Percentiles rank a stretch among this genome's conserved stretches.
These are phyloP conservation scores for Nannochloropsis gaditana DNA, from an alignment of 108 stramenopile species.

Conservation along the genomic window DNA sequence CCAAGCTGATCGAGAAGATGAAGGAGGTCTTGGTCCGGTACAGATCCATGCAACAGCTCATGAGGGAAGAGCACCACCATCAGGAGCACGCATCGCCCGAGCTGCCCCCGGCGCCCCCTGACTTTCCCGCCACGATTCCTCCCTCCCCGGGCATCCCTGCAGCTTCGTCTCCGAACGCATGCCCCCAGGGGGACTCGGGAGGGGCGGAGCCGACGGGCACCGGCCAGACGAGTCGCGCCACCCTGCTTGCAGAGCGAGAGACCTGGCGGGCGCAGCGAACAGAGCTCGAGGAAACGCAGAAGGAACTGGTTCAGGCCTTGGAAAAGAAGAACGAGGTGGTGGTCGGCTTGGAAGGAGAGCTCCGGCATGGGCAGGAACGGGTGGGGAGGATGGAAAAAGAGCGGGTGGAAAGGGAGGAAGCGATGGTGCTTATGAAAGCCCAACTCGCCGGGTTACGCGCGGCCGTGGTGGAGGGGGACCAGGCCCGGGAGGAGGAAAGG, in stretches of 20 bases:
- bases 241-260: no score
- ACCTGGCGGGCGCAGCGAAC: no score
- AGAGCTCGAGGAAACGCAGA: background rate
- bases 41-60: background rate
- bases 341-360: background rate
- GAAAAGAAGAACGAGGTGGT: background rate
- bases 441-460: background rate
- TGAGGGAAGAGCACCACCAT: background rate
- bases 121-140: no score
- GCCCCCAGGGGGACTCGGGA: no score
- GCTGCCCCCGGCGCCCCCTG: no score
- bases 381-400: background rate
- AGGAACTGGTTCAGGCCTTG: background rate
- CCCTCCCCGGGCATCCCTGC: no score
- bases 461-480: background rate
- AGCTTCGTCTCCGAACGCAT: no score
- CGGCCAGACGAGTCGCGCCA: no score
- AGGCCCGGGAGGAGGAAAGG: background rate
- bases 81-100: background rate
- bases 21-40: conserved; percentile 17
- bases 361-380: background rate
- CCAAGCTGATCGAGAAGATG: background rate
- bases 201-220: no score
- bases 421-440: background rate
- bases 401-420: background rate